Base-by-base conservation (phyloP, 2,329 filamentous ascomycete genomes). In the Fusarium tuaranense region DNA sequence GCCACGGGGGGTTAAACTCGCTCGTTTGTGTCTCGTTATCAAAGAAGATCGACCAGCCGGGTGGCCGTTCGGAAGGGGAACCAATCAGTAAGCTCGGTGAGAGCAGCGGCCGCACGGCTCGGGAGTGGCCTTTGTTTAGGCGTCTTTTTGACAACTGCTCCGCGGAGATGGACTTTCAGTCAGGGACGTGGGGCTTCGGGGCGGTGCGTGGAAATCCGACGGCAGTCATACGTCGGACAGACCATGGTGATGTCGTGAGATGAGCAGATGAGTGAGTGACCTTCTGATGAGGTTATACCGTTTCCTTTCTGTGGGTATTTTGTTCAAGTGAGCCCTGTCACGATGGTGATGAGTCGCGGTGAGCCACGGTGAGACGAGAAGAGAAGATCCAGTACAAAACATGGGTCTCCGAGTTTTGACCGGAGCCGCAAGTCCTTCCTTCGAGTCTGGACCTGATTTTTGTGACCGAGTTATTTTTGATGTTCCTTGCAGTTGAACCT, bases 141-240 rank as follows among this genome's bases (percentile, higher is more conserved):
- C 58, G 27, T n/a, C 48, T 53, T 10, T 30, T 25, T 48, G 44
- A 41, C 22, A 53, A 53, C 36, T 36, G 67, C 63, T 76, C 75
- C 76, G 76, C 76, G 76, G 76, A 78, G 75, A 78, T 76, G 65
- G 69, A 57, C 34, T 38, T 63, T 71, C 55, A 51, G 39, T 63
- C 61, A 67, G 36, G 41, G 61, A 57, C 73, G 63, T 72, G 73
- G 71, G 62, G 53, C 59, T 7, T 32, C 48, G 48, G 48, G 59
- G 46, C 30, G 18, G 38, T 63, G 55, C 63, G 55, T 67, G 51
- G 41, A 67, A 74, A 71, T 69, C 48, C 71, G 70, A 59, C 34
- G 58, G 57, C 61, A 44, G 64, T 75, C 73, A 76, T 78, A 76
- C 69, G 74, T 77, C 74, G 63, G 58, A 68, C 74, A 77, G 60